These are phyloP conservation scores for Cryptosporidium felis DNA, from an alignment of 169 alveolate species.

Conservation along the genomic window DNA sequence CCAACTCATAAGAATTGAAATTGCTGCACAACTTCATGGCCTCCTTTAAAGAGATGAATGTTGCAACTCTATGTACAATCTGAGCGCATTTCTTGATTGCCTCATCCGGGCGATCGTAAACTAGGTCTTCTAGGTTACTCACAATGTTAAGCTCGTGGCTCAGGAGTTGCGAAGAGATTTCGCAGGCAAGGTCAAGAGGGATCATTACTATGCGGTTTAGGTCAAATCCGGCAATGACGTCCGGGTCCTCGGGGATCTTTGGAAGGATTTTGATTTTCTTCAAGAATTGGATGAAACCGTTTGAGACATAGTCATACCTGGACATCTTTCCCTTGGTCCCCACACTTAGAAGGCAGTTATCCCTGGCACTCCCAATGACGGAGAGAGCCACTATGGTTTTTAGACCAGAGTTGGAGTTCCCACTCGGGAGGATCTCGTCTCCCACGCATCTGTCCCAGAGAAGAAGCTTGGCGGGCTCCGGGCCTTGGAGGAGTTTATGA, in stretches of 20 bases:
- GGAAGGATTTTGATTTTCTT: slow-evolving; percentile 8
- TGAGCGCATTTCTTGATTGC: slow-evolving; percentile 33
- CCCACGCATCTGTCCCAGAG: slow-evolving; percentile 52
- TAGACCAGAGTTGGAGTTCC: slow-evolving; percentile 13
- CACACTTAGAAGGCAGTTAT: background rate
- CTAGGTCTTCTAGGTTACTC: slow-evolving; percentile 10
- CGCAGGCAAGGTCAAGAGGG: slow-evolving; percentile 55
- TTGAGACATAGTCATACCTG: background rate
- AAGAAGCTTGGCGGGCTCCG: slow-evolving; percentile 8
- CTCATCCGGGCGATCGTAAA: slow-evolving; percentile 52
- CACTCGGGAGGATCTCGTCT: background rate
- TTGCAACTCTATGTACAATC: slow-evolving; percentile 17
- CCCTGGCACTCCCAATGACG: slow-evolving; percentile 54
- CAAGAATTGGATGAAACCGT: background rate
- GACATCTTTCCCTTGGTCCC: background rate
- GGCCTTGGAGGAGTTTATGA: slow-evolving; percentile 53
- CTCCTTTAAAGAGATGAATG: slow-evolving; percentile 20
- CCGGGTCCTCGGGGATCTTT: slow-evolving; percentile 7
- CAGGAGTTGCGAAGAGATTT: slow-evolving; percentile 30
- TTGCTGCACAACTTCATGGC: slow-evolving; percentile 46
- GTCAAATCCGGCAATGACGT: slow-evolving; percentile 40
- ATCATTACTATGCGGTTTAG: background rate
- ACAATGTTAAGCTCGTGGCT: slow-evolving; percentile 15
- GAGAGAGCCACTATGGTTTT: slow-evolving; percentile 52
- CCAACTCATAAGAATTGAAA: slow-evolving; percentile 42